phyloP scores from a whole-genome alignment of 257 asterid species.

The Salvia hispanica region DNA sequence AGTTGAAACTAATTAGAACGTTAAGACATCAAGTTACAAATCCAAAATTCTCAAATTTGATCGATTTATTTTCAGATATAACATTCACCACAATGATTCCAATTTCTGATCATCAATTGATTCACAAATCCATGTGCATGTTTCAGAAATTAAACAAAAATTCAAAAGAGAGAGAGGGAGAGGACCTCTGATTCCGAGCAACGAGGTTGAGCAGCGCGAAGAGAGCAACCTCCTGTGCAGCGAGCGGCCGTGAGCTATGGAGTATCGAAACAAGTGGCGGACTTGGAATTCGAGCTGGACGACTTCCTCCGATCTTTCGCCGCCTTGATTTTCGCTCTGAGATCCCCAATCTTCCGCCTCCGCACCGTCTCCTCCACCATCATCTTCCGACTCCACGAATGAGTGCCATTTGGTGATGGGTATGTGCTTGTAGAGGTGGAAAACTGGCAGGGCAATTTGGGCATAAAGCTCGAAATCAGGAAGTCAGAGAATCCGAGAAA shows the following conservation, averaged over 20 bases:
- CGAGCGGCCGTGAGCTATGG: constrained; percentile 47
- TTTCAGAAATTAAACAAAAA: not conserved
- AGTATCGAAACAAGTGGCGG: constrained; percentile 84
- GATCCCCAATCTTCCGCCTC: constrained; percentile 58
- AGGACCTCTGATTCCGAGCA: constrained; percentile 75
- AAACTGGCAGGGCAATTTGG: too few species aligned
- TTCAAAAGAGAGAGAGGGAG: not conserved
- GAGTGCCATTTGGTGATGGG: too few species aligned
- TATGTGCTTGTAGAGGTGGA: too few species aligned
- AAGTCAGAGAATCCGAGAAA: too few species aligned
- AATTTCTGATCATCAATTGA: not conserved
- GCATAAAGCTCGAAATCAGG: too few species aligned
- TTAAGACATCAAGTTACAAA: constrained; percentile 3
- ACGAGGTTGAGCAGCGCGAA: constrained; percentile 93
- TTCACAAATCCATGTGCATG: not conserved
- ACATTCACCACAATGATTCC: not conserved
- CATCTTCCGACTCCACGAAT: constrained; percentile 37
- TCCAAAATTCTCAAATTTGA: constrained; percentile 13
- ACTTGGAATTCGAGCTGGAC: constrained; percentile 55
- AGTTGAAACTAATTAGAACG: not conserved
- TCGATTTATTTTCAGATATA: not conserved
- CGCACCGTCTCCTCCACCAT: constrained; percentile 65
- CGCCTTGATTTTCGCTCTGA: constrained; percentile 64
- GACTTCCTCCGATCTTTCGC: constrained; percentile 77
- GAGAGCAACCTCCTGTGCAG: too few species aligned